A percentile compares a stretch with the other conserved stretches of the same genome.
Conservation (phyloP, 345 rosid genomes). For the Adansonia digitata region DNA sequence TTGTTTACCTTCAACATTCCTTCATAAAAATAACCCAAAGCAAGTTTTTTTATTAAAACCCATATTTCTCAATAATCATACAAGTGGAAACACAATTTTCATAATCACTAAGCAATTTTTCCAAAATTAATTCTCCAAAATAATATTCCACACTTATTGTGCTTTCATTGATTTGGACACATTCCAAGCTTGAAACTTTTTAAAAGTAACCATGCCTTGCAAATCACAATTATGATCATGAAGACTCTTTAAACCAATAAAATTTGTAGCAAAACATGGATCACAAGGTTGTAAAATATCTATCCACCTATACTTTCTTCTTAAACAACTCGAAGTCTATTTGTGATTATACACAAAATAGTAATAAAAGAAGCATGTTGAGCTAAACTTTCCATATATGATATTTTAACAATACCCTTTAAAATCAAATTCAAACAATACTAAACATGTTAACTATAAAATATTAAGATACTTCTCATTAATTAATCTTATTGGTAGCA, state of each 20-base stretch:
- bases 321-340: neutral
- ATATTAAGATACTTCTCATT: neutral
- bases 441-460: neutral
- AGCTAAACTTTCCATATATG: neutral
- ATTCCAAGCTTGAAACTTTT: no score
- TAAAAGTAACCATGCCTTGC: no score
- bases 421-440: neutral
- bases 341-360: neutral
- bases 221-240: no score
- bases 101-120: no score
- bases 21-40: no score
- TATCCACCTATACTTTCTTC: neutral
- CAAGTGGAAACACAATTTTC: no score
- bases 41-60: no score
- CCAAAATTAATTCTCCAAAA: no score
- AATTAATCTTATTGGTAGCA: neutral
- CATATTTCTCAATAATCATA: no score
- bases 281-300: neutral
- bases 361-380: neutral
- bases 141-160: no score
- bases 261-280: neutral
- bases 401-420: neutral
- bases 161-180: no score
- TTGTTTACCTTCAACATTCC: no score
- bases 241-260: neutral